Evolutionary conservation across 257 asterid species (phyloP), one percentile per base, ranked within the genome.

Genomic region (Orobanche coerulescens): DNA sequence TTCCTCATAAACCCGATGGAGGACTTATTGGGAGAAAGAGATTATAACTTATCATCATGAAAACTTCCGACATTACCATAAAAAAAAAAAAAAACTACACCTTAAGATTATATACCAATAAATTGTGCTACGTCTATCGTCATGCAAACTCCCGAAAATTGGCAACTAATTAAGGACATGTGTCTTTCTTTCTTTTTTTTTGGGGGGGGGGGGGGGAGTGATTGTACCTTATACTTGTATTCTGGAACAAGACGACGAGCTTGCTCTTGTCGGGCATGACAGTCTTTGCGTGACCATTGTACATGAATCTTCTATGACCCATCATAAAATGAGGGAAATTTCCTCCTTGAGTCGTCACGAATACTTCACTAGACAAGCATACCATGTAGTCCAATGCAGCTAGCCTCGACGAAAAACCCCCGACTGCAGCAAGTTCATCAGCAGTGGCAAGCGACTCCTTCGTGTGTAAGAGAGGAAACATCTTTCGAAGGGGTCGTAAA

Each of bases 261-360:
- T 76, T 86, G 86, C 64, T 82, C 64, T 89, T 89, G 64, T 89
- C 86, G 3, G 97, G 97, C 73, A 75, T 82, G 73, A 89, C 82
- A 16, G 97, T 84, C 75, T 84, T 86, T 5, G 97, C 91, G 7
- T 89, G 97, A 25, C 97, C 97, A 48, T 83, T 83, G 76, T 78
- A 77, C 61, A 89, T 64, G 69, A 84, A 89, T 64, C 92, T 79
- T 70, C 97, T 69, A 53, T 89, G 97, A 6, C 97, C 97, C 82
- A 89, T 81, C 51, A 89, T 78, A 78, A 89, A 89, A 73, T 89
- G 92, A 31, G 97, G 97, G 69, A 89, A 89, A 80, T 89, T 89
- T 72, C 95, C 97, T 26, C 95, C 92, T 82, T 89, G 97, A 44
- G 97, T 86, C 28, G 92, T 89, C n/a, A 86, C 94, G 72, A 89